Percentiles rank a stretch among this genome's conserved stretches.
phyloP scores from a whole-genome alignment of 2,329 filamentous ascomycete species.

The Pseudogymnoascus sp. region DNA sequence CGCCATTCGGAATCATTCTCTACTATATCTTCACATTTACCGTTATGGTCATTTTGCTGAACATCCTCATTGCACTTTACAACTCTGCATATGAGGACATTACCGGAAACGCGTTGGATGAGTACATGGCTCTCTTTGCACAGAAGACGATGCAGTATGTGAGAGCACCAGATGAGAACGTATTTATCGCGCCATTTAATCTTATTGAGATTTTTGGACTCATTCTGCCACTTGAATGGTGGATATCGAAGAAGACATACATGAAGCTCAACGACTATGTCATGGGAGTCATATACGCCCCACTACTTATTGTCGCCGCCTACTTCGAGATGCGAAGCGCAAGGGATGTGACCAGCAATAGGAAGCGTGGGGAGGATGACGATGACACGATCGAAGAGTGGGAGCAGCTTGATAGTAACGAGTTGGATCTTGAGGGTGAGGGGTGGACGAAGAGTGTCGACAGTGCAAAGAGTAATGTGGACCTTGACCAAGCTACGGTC shows the following conservation, averaged over 20 bases:
- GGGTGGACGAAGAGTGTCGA: conserved; percentile 79
- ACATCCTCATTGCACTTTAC: conserved; percentile 94
- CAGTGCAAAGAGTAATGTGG: conserved; percentile 71
- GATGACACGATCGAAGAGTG: conserved; percentile 87
- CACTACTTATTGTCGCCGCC: conserved; percentile 72
- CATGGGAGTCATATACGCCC: conserved; percentile 80
- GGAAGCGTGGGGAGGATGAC: conserved; percentile 74
- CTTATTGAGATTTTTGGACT: conserved; percentile 79
- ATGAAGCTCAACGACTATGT: conserved; percentile 79
- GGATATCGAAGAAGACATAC: conserved; percentile 69
- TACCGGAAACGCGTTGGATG: conserved; percentile 78
- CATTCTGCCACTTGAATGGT: conserved; percentile 85
- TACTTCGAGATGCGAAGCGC: conserved; percentile 62
- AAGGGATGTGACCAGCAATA: conserved; percentile 61
- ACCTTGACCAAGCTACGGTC: conserved; percentile 66
- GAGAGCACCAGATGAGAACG: conserved; percentile 93
- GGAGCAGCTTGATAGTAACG: conserved; percentile 65
- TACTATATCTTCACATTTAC: conserved; percentile 98
- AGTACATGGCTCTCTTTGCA: conserved; percentile 87
- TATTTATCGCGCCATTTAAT: conserved; percentile 95
- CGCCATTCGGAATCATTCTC: conserved; percentile 86
- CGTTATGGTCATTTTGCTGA: conserved; percentile 88
- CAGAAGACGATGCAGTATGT: conserved; percentile 97
- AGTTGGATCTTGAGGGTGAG: conserved; percentile 73
- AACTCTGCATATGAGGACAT: conserved; percentile 76